phyloP scores from a whole-genome alignment of 805 yeast genomes.

The Candida quercuum region DNA sequence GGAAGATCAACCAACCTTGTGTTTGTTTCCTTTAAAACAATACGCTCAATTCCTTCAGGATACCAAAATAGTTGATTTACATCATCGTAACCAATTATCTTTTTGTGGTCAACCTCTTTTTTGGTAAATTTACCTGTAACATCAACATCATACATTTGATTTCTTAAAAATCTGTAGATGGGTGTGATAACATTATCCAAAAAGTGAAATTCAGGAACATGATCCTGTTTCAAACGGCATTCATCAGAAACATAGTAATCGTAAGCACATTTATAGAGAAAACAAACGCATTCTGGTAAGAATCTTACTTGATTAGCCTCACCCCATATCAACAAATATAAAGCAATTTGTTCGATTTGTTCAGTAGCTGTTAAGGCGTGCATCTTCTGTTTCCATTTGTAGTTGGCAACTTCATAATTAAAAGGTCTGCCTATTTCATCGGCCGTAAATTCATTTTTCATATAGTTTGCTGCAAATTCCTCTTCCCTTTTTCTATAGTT shows the following conservation, averaged over 20 bases:
- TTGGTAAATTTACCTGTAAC: constrained; percentile 36
- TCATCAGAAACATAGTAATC: constrained; percentile 51
- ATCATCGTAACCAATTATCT: constrained; percentile 83
- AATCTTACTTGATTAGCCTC: constrained; percentile 83
- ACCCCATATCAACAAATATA: constrained; percentile 82
- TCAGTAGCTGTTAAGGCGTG: constrained; percentile 41
- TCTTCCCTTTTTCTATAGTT: constrained; percentile 43
- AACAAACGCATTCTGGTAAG: constrained; percentile 85
- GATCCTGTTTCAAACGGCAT: constrained; percentile 21
- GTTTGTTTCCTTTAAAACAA: constrained; percentile 40
- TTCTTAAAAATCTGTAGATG: constrained; percentile 52
- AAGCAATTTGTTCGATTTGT: constrained; percentile 55
- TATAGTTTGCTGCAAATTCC: constrained; percentile 42
- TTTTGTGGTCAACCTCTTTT: constrained; percentile 57
- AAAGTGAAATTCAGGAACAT: constrained; percentile 34
- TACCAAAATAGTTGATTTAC: constrained; percentile 88
- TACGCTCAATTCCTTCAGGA: constrained; percentile 58
- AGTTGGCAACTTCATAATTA: constrained; percentile 70
- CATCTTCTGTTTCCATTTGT: constrained; percentile 49
- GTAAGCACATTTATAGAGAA: constrained; percentile 74
- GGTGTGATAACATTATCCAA: constrained; percentile 72
- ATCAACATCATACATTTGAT: constrained; percentile 48
- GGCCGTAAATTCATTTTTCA: constrained; percentile 45
- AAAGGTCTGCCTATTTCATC: constrained; percentile 35
- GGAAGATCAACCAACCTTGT: constrained; percentile 46